Evolutionary conservation across 2,329 filamentous ascomycete genomes (phyloP), one percentile per base, ranked within the genome.

Genomic region (Beauveria varroae): DNA sequence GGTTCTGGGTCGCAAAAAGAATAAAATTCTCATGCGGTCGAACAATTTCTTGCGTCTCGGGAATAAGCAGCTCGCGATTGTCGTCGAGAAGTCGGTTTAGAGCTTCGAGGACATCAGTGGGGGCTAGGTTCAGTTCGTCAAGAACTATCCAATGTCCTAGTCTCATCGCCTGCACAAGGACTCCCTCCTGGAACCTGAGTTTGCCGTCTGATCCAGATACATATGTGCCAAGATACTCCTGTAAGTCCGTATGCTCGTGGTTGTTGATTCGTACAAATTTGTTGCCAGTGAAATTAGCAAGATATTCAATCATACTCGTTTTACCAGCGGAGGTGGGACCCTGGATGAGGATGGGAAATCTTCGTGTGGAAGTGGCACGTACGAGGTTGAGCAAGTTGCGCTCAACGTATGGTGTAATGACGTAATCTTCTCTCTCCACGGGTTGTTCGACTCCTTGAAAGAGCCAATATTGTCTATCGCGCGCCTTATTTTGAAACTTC

Each of bases 181-280:
- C 82, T 58, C 95, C 95, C 74, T 99, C 96, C 71, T 96, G 92
- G 68, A 97, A 99, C 12, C 82, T 84, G 47, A 99, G 79, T 63
- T 89, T 90, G 5, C 96, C 96, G 70, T 96, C 89, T 0, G 86
- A 76, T 26, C 88, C 90, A 2, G 95, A 97, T 1, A 96, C 80
- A 67, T 99, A 99, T 0, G 92, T 96, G 20, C 95, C 95, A 6
- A 99, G 78, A 69, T 99, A 99, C 71, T 99, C 96, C 73, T 99
- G 95, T 43, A 99, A 79, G 73, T 99, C 95, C 0, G 95, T 99
- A 70, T 99, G 95, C 71, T 99, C 96, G 74, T 99, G 95, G 67
- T 99, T 99, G 76, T 99, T 99, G 79, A 99, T 99, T 63, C 95
- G 86, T 49, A 99, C 92, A 70, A 98, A 99, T 70, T 90, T 95